Evolutionary conservation across 495 filamentous ascomycete species (phyloP).

Genomic region (Neurospora sp.): DNA sequence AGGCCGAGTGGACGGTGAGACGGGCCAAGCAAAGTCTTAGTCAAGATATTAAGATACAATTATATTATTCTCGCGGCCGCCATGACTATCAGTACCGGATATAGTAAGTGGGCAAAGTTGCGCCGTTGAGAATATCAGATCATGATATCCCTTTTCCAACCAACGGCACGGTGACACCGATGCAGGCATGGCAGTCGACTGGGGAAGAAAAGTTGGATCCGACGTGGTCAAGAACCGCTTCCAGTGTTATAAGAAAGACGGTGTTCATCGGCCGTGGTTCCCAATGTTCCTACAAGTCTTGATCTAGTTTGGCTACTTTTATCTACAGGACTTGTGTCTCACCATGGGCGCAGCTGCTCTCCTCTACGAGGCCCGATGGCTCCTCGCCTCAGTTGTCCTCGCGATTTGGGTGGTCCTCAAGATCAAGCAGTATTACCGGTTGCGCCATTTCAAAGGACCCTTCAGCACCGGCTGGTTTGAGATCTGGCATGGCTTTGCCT

Average conservation of each 20-base stretch:
- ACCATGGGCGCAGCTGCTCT: not conserved
- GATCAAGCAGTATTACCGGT: conserved; percentile 1
- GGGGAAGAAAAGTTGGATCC: not conserved
- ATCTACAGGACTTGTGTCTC: not conserved
- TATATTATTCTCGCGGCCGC: not conserved
- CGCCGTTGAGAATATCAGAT: not conserved
- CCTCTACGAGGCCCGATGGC: not conserved
- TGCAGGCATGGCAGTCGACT: not conserved
- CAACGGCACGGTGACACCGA: not conserved
- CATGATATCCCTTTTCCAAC: not conserved
- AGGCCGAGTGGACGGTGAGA: not conserved
- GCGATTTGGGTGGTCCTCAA: conserved; percentile 2
- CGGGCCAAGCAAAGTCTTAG: not conserved
- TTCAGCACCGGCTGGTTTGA: conserved; percentile 5
- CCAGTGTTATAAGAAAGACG: not conserved
- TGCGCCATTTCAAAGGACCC: conserved; percentile 9
- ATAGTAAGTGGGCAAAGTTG: not conserved
- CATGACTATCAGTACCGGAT: not conserved
- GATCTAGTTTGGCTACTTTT: too few relatives aligned
- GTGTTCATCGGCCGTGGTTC: not conserved
- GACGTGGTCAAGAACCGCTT: not conserved
- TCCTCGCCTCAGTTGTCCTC: not conserved
- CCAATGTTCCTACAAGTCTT: not conserved
- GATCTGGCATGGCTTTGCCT: conserved; percentile 2
- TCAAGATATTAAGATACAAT: not conserved